Conservation (phyloP, 192 early-diverging fungal species). For the Umbelopsis sp. region DNA sequence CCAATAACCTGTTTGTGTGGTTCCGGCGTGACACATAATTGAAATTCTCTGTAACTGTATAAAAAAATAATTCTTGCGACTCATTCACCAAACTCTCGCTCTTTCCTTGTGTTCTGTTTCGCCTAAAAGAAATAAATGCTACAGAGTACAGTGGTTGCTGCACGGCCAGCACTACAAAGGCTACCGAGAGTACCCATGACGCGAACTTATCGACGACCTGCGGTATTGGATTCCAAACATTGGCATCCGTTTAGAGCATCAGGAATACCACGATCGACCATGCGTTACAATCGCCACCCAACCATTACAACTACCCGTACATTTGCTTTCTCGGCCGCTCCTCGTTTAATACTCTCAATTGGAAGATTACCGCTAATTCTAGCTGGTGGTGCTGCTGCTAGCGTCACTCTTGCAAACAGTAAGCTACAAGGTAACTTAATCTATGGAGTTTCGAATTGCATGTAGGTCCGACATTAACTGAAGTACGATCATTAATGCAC, state of each 20-base stretch:
- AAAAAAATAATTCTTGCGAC: too few relatives aligned
- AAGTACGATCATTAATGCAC: neutral
- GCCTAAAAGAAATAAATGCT: neutral
- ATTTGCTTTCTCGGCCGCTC: slow-evolving; percentile 36
- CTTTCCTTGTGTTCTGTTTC: too few relatives aligned
- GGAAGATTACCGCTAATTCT: slow-evolving; percentile 61
- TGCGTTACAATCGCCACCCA: neutral
- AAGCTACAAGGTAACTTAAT: slow-evolving; percentile 56
- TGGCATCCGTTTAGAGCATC: neutral
- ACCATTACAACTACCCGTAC: neutral
- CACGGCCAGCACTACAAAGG: neutral
- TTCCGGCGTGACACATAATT: slow-evolving; percentile 4
- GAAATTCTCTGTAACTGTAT: too few relatives aligned
- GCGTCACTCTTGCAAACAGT: slow-evolving; percentile 61
- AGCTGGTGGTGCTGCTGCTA: slow-evolving; percentile 59
- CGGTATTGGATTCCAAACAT: neutral
- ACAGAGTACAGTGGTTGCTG: neutral
- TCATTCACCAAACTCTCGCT: too few relatives aligned
- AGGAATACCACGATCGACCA: neutral
- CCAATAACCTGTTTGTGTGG: slow-evolving; percentile 5
- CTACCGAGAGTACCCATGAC: neutral
- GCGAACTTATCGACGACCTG: neutral
- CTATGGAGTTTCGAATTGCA: neutral
- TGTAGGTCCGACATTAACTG: neutral
- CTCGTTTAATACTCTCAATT: slow-evolving; percentile 46